Evolutionary conservation across 768 basidiomycete species (phyloP), one percentile per base, ranked within the genome.

Genomic region (Saitozyma sp.): DNA sequence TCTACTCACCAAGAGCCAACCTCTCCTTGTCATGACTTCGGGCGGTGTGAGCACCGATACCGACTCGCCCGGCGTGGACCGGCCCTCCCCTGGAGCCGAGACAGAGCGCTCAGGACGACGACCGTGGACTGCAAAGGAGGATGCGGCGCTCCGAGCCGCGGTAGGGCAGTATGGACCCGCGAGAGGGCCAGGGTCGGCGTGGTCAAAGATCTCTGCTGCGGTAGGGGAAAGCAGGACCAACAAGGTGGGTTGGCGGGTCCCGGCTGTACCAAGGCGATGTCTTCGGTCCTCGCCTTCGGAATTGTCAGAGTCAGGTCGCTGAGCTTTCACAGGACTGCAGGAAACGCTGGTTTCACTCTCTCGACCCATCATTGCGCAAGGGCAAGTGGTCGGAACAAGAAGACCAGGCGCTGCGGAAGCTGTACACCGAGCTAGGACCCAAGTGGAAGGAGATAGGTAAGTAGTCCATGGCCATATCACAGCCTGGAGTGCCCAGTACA

Each of bases 391-490:
- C 62, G 9, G 8, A 16, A 7, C 56, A 52, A 17, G 62, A 63
- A 38, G 62, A 63, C 53, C 56, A 10, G 10, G 55, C 41, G 46
- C 39, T 63, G 16, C 56, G 56, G 40, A 54, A 45, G 16, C 40
- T 46, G 5, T 63, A 50, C 29, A 29, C 16, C 7, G 29, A 58
- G 39, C 17, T 63, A 8, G 62, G 62, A 14, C 19, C 62, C 10
- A 17, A 58, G 45, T 63, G 62, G 62, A 43, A 54, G 17, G 62
- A 63, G 19, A 63, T 63, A 39, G 62, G 62, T 58, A 37, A 54
- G 62, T 43, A 5, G 2, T 29, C 29, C 52, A 49, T 37, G 20
- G 29, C 11, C 29, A n/a, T 41, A 39, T 50, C 9, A 14, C 29
- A 2, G 29, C 29, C 29, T 29, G 29, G 29, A 2, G 29, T 29